Conservation (phyloP, 2,329 filamentous ascomycete species). For the Mariannaea elegans region DNA sequence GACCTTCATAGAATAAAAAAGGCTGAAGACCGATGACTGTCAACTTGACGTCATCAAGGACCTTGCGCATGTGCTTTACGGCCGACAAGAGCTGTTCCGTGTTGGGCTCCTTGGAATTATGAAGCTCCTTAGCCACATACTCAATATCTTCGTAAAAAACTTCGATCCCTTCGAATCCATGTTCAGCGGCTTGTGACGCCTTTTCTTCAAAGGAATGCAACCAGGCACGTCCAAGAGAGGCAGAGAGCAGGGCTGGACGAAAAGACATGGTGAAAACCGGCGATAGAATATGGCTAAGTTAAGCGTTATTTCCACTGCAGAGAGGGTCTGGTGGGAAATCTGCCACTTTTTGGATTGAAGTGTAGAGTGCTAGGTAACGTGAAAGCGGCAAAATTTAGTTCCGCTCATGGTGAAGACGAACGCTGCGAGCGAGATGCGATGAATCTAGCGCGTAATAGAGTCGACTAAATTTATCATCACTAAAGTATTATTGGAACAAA, state of each 20-base stretch:
- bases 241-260: constrained; percentile 17
- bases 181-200: constrained; percentile 51
- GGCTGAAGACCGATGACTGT: constrained; percentile 74
- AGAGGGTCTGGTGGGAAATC: too few species aligned
- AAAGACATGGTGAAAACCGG: too few species aligned
- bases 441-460: too few species aligned
- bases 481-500: too few species aligned
- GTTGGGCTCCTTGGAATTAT: constrained; percentile 41
- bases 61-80: constrained; percentile 60
- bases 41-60: constrained; percentile 64
- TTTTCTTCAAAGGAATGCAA: constrained; percentile 73
- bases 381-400: too few species aligned
- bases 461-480: too few species aligned
- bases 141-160: constrained; percentile 78
- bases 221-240: constrained; percentile 26
- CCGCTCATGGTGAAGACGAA: too few species aligned
- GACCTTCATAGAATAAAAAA: constrained; percentile 78
- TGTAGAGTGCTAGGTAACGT: too few species aligned
- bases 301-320: too few species aligned
- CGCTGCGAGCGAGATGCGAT: too few species aligned
- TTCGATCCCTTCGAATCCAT: constrained; percentile 73
- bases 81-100: constrained; percentile 60
- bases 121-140: constrained; percentile 59
- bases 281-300: too few species aligned
- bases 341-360: too few species aligned